These are phyloP conservation scores for Datisca glomerata DNA, from an alignment of 306 rosid genomes.

Conservation along the genomic window DNA sequence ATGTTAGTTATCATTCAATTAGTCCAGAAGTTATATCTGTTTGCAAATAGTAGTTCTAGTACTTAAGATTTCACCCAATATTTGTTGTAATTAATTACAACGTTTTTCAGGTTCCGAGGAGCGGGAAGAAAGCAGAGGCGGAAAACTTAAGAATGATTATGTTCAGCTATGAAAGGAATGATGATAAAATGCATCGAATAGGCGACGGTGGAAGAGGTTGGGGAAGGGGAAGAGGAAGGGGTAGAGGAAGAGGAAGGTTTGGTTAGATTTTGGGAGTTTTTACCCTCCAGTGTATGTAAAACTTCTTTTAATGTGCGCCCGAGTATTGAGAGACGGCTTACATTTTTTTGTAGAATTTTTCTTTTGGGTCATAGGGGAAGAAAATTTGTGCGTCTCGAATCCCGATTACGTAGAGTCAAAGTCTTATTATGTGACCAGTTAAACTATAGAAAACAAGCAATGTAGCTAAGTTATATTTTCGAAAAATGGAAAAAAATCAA, in stretches of 20 bases:
- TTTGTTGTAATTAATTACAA: conserved; percentile 7
- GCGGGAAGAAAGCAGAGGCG: conserved; percentile 25
- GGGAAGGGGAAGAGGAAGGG: conserved; percentile 28
- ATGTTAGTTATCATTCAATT: conserved; percentile 28
- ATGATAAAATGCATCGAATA: conserved; percentile 10
- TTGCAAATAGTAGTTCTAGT: not conserved
- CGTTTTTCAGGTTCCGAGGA: conserved; percentile 34
- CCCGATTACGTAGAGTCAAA: too few species aligned
- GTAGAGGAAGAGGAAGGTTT: conserved; percentile 21
- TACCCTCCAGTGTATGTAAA: too few species aligned
- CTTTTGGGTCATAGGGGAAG: too few species aligned
- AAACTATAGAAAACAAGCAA: too few species aligned
- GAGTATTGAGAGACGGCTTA: too few species aligned
- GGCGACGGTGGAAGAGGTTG: conserved; percentile 33
- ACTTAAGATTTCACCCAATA: conserved; percentile 1
- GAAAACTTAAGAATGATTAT: conserved; percentile 64
- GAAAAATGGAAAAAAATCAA: too few species aligned
- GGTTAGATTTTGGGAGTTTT: conserved; percentile 3
- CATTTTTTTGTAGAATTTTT: too few species aligned
- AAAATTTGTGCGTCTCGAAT: too few species aligned
- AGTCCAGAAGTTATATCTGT: not conserved
- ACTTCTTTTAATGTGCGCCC: too few species aligned
- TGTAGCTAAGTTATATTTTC: too few species aligned
- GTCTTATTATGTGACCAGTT: too few species aligned
- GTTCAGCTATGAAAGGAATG: conserved; percentile 52